Conservation (phyloP, 305 asterid species). For the Fraxinus baroniana region DNA sequence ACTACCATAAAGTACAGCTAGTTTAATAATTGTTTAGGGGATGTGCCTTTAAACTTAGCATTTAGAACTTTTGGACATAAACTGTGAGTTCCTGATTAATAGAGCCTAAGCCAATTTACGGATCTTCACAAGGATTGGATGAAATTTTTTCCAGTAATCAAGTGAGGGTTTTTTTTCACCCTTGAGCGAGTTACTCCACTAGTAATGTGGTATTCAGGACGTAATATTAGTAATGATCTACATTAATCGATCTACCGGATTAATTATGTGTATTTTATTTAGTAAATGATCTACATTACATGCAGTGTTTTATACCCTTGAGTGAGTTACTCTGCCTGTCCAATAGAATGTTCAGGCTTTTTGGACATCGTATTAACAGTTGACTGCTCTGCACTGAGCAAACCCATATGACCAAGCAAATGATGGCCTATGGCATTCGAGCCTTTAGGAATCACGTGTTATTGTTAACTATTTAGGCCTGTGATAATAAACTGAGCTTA, state of each 20-base stretch:
- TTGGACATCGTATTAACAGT: background rate
- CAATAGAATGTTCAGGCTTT: background rate
- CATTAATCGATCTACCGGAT: background rate
- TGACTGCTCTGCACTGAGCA: background rate
- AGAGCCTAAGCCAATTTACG: background rate
- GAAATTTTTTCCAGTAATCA: slow-evolving; percentile 10
- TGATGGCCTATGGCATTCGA: background rate
- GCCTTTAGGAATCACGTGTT: background rate
- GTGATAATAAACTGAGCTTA: background rate
- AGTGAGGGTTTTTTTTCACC: background rate
- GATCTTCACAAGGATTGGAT: slow-evolving; percentile 17
- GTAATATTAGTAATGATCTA: background rate
- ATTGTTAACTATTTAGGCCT: background rate
- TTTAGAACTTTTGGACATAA: slow-evolving; percentile 7
- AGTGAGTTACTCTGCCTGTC: background rate
- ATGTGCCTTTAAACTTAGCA: background rate
- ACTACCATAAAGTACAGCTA: background rate
- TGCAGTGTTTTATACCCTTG: background rate
- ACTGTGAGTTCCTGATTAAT: background rate
- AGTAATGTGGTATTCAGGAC: background rate
- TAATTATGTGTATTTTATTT: background rate
- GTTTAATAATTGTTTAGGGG: background rate
- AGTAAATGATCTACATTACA: background rate
- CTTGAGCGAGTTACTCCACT: slow-evolving; percentile 12
- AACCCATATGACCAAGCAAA: background rate